These are phyloP conservation scores for Heterobasidion occidentale DNA, from an alignment of 1,284 basidiomycete species.

Conservation along the genomic window DNA sequence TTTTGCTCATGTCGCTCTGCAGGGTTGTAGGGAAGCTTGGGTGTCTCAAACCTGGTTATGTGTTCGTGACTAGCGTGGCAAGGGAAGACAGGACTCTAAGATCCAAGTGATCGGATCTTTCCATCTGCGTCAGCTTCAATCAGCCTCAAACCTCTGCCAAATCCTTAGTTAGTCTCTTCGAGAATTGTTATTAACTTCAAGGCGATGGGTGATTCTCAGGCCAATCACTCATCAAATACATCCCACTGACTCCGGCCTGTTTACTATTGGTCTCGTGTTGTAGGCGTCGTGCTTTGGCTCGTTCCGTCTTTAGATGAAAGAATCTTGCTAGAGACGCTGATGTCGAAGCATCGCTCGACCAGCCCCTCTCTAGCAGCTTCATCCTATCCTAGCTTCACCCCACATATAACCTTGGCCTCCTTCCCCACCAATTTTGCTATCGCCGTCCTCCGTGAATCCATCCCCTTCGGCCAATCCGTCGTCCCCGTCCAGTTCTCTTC, in stretches of 20 bases:
- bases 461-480: conserved; percentile 27
- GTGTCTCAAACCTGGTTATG: too few relatives aligned
- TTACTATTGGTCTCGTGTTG: neutral
- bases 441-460: conserved; percentile 28
- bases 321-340: conserved; percentile 32
- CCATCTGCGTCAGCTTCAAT: too few relatives aligned
- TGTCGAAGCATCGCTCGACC: conserved; percentile 29
- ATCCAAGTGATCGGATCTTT: too few relatives aligned
- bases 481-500: conserved; percentile 41
- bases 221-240: too few relatives aligned
- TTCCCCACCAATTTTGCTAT: conserved; percentile 27
- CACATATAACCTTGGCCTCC: conserved; percentile 64
- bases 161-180: too few relatives aligned
- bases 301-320: conserved; percentile 38
- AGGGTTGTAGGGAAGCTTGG: neutral
- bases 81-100: too few relatives aligned
- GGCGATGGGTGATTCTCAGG: too few relatives aligned
- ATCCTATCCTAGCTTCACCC: conserved; percentile 53
- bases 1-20: neutral
- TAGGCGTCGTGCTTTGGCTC: conserved; percentile 57
- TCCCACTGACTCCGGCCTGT: neutral
- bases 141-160: too few relatives aligned
- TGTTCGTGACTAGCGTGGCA: too few relatives aligned
- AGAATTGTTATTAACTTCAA: too few relatives aligned
- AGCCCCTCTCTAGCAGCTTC: conserved; percentile 16